These are phyloP conservation scores for Leccinum incarnatum DNA, from an alignment of 768 basidiomycete genomes.

Conservation along the genomic window DNA sequence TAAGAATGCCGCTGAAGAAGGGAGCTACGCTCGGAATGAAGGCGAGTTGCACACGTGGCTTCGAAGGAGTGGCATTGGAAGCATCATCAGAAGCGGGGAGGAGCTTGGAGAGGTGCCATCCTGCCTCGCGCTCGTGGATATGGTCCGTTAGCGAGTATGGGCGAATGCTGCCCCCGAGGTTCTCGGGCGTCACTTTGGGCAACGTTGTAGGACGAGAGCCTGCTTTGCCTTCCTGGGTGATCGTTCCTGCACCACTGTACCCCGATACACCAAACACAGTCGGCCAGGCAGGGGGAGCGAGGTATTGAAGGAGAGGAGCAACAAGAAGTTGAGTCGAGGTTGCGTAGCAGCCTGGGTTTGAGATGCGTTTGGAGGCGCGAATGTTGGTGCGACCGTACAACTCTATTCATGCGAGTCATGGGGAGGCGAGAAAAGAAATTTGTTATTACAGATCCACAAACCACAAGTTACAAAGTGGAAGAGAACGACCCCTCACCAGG, in stretches of 20 bases:
- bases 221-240: slow-evolving; percentile 59
- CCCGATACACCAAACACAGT: slow-evolving; percentile 93
- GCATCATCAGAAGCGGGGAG: slow-evolving; percentile 25
- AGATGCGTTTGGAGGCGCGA: slow-evolving; percentile 75
- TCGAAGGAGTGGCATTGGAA: background rate
- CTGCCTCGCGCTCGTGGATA: slow-evolving; percentile 97
- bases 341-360: slow-evolving; percentile 97
- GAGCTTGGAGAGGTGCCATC: slow-evolving; percentile 72
- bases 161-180: slow-evolving; percentile 69
- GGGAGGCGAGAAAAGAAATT: slow-evolving; percentile 31
- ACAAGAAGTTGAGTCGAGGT: slow-evolving; percentile 90
- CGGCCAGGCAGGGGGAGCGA: slow-evolving; percentile 58
- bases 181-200: slow-evolving; percentile 80
- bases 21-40: slow-evolving; percentile 87
- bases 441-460: slow-evolving; percentile 35
- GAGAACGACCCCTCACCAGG: slow-evolving; percentile 78
- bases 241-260: slow-evolving; percentile 93
- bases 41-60: slow-evolving; percentile 53
- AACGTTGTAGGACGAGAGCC: slow-evolving; percentile 65
- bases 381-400: slow-evolving; percentile 76
- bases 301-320: slow-evolving; percentile 78
- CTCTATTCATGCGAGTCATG: slow-evolving; percentile 47
- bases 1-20: slow-evolving; percentile 97
- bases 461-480: slow-evolving; percentile 30
- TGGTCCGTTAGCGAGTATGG: slow-evolving; percentile 95